A percentile compares a stretch with the other conserved stretches of the same genome.
Evolutionary conservation across 768 basidiomycete genomes (phyloP).

Genomic region (Auricularia sp.): DNA sequence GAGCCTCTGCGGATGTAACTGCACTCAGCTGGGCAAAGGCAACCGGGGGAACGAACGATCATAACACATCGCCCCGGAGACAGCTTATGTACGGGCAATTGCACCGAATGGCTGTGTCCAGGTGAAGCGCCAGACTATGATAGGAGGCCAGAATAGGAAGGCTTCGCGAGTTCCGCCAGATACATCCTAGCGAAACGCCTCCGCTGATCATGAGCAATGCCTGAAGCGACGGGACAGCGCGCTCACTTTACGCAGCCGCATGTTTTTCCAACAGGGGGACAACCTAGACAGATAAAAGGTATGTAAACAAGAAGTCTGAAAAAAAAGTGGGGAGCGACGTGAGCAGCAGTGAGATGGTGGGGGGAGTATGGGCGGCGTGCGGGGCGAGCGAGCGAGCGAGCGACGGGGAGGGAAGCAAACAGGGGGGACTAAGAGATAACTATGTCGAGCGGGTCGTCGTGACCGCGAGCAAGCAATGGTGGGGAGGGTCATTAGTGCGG

Average conservation of each 20-base stretch:
- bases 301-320: not conserved
- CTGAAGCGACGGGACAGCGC: too few relatives aligned
- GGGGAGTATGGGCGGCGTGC: not conserved
- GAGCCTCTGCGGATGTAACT: too few relatives aligned
- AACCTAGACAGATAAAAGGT: not conserved
- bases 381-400: not conserved
- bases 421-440: not conserved
- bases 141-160: too few relatives aligned
- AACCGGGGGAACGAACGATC: too few relatives aligned
- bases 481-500: not conserved
- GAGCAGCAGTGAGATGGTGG: not conserved
- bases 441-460: not conserved
- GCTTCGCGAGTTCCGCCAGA: too few relatives aligned
- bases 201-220: too few relatives aligned
- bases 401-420: not conserved
- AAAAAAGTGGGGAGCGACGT: not conserved
- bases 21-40: too few relatives aligned
- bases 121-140: too few relatives aligned
- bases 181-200: too few relatives aligned
- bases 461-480: slow-evolving; percentile 24
- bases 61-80: too few relatives aligned
- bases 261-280: not conserved
- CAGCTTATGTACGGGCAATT: too few relatives aligned
- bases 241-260: not conserved
- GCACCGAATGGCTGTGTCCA: too few relatives aligned